A percentile compares a stretch with the other conserved stretches of the same genome.
Evolutionary conservation across 352 stramenopile genomes (phyloP).

Genomic region (Globisporangium megalacanthum): DNA sequence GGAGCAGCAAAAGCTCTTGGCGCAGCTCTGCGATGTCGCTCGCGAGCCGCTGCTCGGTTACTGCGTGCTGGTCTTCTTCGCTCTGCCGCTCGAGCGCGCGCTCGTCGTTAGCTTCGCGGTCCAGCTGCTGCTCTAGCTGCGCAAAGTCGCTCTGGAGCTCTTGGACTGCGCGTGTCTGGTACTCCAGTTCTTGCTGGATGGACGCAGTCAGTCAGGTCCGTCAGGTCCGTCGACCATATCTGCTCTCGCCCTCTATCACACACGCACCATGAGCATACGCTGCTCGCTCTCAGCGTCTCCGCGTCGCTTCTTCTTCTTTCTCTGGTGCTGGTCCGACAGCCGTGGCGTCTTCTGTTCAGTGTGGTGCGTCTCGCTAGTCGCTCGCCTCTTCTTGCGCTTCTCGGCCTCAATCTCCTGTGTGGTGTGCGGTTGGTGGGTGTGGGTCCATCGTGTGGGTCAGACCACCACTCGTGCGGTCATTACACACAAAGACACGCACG

Average conservation of each 20-base stretch:
- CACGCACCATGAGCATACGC: slow-evolving; percentile 7
- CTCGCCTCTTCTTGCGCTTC: slow-evolving; percentile 6
- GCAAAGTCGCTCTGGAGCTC: slow-evolving; percentile 52
- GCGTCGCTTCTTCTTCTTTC: slow-evolving; percentile 19
- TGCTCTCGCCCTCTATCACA: too few relatives aligned
- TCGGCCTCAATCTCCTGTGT: slow-evolving; percentile 42
- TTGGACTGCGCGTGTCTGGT: slow-evolving; percentile 39
- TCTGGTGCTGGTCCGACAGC: not conserved
- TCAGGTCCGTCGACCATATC: not conserved
- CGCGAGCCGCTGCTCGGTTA: slow-evolving; percentile 32
- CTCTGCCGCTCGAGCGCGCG: slow-evolving; percentile 18
- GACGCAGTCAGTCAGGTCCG: not conserved
- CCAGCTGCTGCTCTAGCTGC: slow-evolving; percentile 25
- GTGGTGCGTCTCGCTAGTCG: slow-evolving; percentile 8
- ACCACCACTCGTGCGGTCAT: too few relatives aligned
- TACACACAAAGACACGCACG: not conserved
- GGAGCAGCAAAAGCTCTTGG: slow-evolving; percentile 59
- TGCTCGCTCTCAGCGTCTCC: slow-evolving; percentile 7
- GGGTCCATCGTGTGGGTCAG: not conserved
- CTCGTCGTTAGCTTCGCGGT: slow-evolving; percentile 23
- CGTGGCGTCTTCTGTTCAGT: slow-evolving; percentile 1
- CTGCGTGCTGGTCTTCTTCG: slow-evolving; percentile 22
- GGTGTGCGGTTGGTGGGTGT: slow-evolving; percentile 9
- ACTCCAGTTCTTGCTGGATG: slow-evolving; percentile 28
- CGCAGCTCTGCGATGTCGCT: slow-evolving; percentile 49